Conservation (phyloP, 148 eudicot genomes). For the Simmondsia chinensis region DNA sequence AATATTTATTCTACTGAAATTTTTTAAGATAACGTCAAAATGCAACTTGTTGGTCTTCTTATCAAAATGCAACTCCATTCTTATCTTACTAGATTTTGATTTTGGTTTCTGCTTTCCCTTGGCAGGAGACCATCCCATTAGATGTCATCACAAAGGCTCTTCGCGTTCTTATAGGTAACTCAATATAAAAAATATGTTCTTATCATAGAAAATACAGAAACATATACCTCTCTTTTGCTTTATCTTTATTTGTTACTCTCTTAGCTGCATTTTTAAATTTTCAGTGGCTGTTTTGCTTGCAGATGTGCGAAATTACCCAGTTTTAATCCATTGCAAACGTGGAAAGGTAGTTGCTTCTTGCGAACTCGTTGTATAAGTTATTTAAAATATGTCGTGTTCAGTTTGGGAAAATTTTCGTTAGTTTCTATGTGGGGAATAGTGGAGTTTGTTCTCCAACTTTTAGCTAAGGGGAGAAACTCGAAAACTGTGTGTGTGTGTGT, state of each 20-base stretch:
- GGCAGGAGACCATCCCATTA: conserved; percentile 58
- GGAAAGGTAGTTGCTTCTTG: no score
- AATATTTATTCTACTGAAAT: no score
- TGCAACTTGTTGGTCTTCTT: no score
- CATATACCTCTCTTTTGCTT: background rate
- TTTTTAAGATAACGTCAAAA: no score
- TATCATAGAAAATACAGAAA: background rate
- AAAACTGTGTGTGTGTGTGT: no score
- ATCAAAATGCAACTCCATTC: no score
- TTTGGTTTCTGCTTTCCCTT: conserved; percentile 7
- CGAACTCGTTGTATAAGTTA: no score
- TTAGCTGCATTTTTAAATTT: background rate
- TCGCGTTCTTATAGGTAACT: conserved; percentile 52
- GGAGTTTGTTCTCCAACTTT: no score
- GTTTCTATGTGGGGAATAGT: no score
- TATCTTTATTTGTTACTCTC: background rate
- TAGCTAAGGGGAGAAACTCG: no score
- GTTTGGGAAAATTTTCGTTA: background rate
- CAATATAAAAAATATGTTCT: background rate
- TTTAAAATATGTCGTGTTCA: background rate
- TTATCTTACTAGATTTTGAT: no score
- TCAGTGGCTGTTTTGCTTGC: conserved; percentile 13
- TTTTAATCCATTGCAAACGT: conserved; percentile 80
- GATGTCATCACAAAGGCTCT: conserved; percentile 54
- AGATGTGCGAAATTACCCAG: conserved; percentile 79